These are phyloP conservation scores for Schizopora paradoxa DNA, from an alignment of 1,284 basidiomycete species.

Conservation along the genomic window DNA sequence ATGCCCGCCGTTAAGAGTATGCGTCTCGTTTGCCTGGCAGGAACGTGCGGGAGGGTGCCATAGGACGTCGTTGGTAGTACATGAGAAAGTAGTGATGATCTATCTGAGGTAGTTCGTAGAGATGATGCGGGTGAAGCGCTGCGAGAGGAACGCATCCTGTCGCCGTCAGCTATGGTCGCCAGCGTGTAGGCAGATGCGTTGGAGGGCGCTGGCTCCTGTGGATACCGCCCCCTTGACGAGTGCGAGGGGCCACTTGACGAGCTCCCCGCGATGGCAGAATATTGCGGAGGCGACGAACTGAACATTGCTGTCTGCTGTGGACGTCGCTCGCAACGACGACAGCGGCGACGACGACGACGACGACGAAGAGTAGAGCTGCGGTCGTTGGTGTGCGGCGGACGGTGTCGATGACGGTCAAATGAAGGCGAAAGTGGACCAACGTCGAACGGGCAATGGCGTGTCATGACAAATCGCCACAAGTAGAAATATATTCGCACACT, in stretches of 20 bases:
- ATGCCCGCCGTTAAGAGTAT: constrained; percentile 74
- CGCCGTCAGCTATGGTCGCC: constrained; percentile 40
- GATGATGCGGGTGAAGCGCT: constrained; percentile 22
- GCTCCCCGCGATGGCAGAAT: constrained; percentile 11
- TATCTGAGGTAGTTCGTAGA: constrained; percentile 8
- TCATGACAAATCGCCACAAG: background rate
- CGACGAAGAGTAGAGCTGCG: background rate
- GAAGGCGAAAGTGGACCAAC: background rate
- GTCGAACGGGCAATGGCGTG: too few relatives aligned
- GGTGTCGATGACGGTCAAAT: background rate
- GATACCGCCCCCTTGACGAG: background rate
- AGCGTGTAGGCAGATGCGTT: constrained; percentile 64
- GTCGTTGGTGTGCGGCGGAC: background rate
- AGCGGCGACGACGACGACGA: background rate
- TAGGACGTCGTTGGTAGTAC: constrained; percentile 39
- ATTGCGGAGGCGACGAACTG: constrained; percentile 15
- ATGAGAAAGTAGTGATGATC: constrained; percentile 22
- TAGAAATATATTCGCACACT: background rate
- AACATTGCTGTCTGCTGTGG: constrained; percentile 7
- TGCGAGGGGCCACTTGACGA: constrained; percentile 2
- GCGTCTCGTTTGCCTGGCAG: constrained; percentile 34
- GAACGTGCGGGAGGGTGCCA: constrained; percentile 45
- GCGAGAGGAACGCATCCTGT: constrained; percentile 28
- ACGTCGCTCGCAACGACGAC: background rate
- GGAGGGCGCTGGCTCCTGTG: constrained; percentile 9